A percentile compares a stretch with the other conserved stretches of the same genome.
phyloP scores from a whole-genome alignment of 345 rosid genomes.

The Ceriops decandra region DNA sequence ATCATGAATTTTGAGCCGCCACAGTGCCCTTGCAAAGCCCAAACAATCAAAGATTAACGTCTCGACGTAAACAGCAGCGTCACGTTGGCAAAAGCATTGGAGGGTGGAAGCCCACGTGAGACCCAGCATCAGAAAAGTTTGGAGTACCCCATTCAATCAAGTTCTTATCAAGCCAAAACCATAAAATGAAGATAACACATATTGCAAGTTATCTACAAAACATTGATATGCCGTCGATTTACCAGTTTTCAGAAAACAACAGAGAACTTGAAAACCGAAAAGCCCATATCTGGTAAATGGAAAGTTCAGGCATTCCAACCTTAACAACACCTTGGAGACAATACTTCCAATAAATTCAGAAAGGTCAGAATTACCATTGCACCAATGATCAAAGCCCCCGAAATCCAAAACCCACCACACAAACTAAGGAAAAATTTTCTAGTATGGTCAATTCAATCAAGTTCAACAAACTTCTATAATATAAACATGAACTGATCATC shows the following conservation, averaged over 20 bases:
- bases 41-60: not conserved
- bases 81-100: not conserved
- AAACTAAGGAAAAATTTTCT: not conserved
- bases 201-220: no score
- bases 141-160: not conserved
- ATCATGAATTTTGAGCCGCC: not conserved
- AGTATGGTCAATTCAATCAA: no score
- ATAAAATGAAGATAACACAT: no score
- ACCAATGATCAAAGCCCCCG: not conserved
- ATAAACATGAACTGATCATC: not conserved
- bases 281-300: no score
- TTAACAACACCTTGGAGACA: no score
- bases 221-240: no score
- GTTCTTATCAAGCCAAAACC: not conserved
- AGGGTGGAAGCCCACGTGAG: not conserved
- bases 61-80: not conserved
- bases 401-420: not conserved
- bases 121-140: not conserved
- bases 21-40: not conserved
- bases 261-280: no score
- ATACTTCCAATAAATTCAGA: not conserved
- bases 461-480: no score
- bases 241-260: no score
- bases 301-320: no score
- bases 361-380: not conserved